Percentiles rank a stretch among this genome's conserved stretches.
These are phyloP conservation scores for Aspergillus cejpii DNA, from an alignment of 2,329 filamentous ascomycete genomes.

Conservation along the genomic window DNA sequence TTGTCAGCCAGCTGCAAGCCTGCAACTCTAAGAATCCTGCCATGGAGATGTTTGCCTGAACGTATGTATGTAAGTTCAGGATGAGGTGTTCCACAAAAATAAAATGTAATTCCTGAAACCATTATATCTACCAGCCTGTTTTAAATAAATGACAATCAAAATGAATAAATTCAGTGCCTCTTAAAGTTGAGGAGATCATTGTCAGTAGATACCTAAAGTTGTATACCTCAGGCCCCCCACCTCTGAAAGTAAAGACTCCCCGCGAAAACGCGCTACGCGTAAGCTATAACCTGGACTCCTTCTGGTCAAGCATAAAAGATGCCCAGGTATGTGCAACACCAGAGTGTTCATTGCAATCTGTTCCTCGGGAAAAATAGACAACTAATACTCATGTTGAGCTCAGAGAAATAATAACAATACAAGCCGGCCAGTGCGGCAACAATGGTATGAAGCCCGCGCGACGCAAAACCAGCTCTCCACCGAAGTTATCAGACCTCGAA, in stretches of 20 bases:
- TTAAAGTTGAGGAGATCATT: not conserved
- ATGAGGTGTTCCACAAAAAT: too few relatives aligned
- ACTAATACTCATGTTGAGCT: slow-evolving; percentile 6
- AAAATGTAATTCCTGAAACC: too few relatives aligned
- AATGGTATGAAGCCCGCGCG: slow-evolving; percentile 64
- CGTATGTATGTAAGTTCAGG: too few relatives aligned
- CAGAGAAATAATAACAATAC: slow-evolving; percentile 98
- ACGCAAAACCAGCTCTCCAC: slow-evolving; percentile 16
- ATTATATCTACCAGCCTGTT: too few relatives aligned
- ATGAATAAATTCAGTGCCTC: too few relatives aligned
- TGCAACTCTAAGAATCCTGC: too few relatives aligned
- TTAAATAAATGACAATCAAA: not conserved
- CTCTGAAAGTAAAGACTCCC: slow-evolving; percentile 22
- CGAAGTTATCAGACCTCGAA: slow-evolving; percentile 8
- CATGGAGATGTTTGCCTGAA: too few relatives aligned
- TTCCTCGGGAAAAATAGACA: not conserved
- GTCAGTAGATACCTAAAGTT: not conserved
- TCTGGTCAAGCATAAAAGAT: slow-evolving; percentile 28
- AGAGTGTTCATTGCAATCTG: not conserved
- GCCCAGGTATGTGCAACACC: slow-evolving; percentile 30
- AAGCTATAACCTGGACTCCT: slow-evolving; percentile 23
- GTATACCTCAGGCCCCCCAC: slow-evolving; percentile 24
- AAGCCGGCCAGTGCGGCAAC: slow-evolving; percentile 98
- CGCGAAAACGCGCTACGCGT: slow-evolving; percentile 35
- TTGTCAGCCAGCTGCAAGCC: too few relatives aligned